Base-by-base conservation (phyloP, 768 basidiomycete species). In the Lentinus brumalis region DNA sequence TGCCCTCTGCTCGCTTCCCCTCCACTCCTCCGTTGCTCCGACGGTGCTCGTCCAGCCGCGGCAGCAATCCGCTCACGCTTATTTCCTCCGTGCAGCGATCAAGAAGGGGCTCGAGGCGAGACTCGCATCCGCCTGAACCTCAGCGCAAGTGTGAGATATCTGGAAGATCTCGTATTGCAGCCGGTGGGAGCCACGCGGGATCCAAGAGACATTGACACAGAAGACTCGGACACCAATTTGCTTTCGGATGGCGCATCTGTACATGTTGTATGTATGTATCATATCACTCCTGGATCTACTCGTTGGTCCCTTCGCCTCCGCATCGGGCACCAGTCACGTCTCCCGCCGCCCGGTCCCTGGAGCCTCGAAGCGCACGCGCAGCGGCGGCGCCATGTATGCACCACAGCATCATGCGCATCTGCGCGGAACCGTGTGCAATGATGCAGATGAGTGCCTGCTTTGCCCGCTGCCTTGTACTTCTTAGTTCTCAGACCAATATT, bases 101-200 rank as follows among this genome's bases (percentile, higher is more conserved):
- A 75, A 75, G 67, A 70, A 72, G 46, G 70, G 72, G 10, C 63
- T 75, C n/a, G 73, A 75, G 57, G 26, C 63, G 18, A 67, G 57
- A 50, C 31, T 58, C 52, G 50, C 62, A 31, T 58, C 57, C 16
- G 38, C 42, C 5, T 62, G 61, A 62, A 18, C 32, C 46, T 31
- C 7, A 30, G 18, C 4, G 42, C 14, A 14, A 11, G 42, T 16
- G 15, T 16, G 46, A 29, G 18, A 49, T 18, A 2, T 10, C 5
- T 26, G 46, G 46, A 26, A 29, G 29, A 49, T 49, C 46, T 30
- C 46, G 21, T 14, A 29, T 21, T 29, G 46, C 46, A 11, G 18
- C 46, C 46, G 21, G 46, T 49, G 46, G 26, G 18, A 12, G 5
- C 2, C 21, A 11, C 14, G 5, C 7, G 46, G 21, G 46, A 49